Evolutionary conservation across 176 grass and related monocot species (phyloP), one percentile per base, ranked within the genome.

Genomic region (Microstegium vimineum): DNA sequence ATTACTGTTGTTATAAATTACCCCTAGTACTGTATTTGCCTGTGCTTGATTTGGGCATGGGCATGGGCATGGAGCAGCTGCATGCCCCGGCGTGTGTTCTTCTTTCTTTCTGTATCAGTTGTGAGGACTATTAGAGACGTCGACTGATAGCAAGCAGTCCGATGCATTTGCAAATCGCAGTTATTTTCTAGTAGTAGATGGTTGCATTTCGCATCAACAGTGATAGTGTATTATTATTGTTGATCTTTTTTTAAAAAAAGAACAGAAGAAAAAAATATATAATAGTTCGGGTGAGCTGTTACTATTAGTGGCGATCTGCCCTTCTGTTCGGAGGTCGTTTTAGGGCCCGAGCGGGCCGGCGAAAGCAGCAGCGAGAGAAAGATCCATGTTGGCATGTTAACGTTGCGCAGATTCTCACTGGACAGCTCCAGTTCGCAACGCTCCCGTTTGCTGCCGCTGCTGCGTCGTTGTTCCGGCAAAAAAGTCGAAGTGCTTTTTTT

Each of bases 291-390:
- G 11, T 26, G 37, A 12, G 22, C 68, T 69, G 35, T 69, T 56
- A 23, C 22, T 56, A 22, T 23, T 22, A 75, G 14, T 28, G 43
- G 46, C 57, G 68, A 23, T 25, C 42, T 27, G 75, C 69, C n/a
- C 41, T 14, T 72, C 77, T 23, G 87, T 85, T 89, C 40, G 65
- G 43, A 27, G 23, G 56, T 86, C 83, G 78, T 85, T 89, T 81
- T 77, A 65, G 10, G 49, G 14, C 36, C 69, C 10, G 23, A n/a
- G 54, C 34, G 34, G 4, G 54, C 25, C 35, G 35, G 35, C 27
- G 72, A 82, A 77, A 85, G 40, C 23, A 71, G 69, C 66, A n/a
- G 8, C 1, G 4, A 32, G 38, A 13, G 0, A 49, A 16, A 5
- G 43, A 45, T 46, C 45, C 45, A 49, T 49, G 38, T 34, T n/a